Conservation (phyloP, 1,284 basidiomycete genomes). For the Nidula niveotomentosa region DNA sequence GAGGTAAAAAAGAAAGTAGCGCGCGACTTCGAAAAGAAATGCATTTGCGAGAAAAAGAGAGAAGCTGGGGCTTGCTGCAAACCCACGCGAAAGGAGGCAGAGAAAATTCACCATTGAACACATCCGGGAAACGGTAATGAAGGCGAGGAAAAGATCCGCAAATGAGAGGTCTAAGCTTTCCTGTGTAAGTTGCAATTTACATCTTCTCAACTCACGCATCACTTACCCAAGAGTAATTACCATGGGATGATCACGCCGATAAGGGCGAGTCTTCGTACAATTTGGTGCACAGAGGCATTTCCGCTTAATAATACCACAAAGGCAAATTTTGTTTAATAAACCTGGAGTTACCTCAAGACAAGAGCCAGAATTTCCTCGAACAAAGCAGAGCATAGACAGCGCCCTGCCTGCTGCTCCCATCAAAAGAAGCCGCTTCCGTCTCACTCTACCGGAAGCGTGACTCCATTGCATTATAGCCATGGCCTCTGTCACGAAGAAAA, state of each 20-base stretch:
- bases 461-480: slow-evolving; percentile 63
- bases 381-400: slow-evolving; percentile 56
- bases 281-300: too few relatives aligned
- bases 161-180: too few relatives aligned
- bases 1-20: not conserved
- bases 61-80: too few relatives aligned
- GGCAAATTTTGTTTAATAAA: slow-evolving; percentile 5
- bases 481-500: slow-evolving; percentile 53
- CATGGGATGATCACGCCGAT: slow-evolving; percentile 37
- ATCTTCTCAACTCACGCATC: slow-evolving; percentile 3
- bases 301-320: slow-evolving; percentile 39
- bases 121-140: too few relatives aligned
- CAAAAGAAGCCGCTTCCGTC: slow-evolving; percentile 60
- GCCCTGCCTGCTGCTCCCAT: slow-evolving; percentile 51
- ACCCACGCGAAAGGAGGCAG: too few relatives aligned
- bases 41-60: too few relatives aligned
- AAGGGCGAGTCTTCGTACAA: slow-evolving; percentile 41
- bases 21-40: too few relatives aligned
- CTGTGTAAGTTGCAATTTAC: too few relatives aligned
- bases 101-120: too few relatives aligned
- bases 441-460: slow-evolving; percentile 55
- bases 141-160: too few relatives aligned
- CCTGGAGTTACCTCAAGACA: slow-evolving; percentile 25
- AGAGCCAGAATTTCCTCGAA: slow-evolving; percentile 40
- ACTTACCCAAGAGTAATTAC: slow-evolving; percentile 43